These are phyloP conservation scores for Pythium volutum DNA, from an alignment of 352 stramenopile species.

Conservation along the genomic window DNA sequence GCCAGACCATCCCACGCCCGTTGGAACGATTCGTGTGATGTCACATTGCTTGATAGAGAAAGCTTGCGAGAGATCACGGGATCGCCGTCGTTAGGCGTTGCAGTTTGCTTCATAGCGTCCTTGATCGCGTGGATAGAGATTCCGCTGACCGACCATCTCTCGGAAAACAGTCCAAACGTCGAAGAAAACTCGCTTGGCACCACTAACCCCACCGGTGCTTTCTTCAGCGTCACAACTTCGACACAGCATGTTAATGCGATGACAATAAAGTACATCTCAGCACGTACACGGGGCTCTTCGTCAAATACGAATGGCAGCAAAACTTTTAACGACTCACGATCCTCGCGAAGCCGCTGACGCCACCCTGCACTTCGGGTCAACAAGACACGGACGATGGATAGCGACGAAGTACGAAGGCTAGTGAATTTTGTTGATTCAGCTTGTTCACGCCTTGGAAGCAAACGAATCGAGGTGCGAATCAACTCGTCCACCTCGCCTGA, in stretches of 20 bases:
- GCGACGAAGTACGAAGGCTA: slow-evolving; percentile 6
- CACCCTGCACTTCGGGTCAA: slow-evolving; percentile 37
- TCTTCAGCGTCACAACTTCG: slow-evolving; percentile 18
- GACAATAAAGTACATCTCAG: slow-evolving; percentile 60
- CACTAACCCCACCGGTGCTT: background rate
- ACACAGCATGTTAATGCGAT: slow-evolving; percentile 49
- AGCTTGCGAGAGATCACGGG: background rate
- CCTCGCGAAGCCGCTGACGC: slow-evolving; percentile 29
- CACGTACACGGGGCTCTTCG: slow-evolving; percentile 32
- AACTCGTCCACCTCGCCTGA: slow-evolving; percentile 32
- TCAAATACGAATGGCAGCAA: slow-evolving; percentile 44
- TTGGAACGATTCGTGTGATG: background rate
- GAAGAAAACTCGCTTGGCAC: slow-evolving; percentile 10
- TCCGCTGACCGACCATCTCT: slow-evolving; percentile 7
- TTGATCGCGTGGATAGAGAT: background rate
- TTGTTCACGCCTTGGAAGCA: background rate
- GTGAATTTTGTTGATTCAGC: background rate
- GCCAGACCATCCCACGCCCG: background rate
- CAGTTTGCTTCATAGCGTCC: background rate
- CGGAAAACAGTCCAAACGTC: slow-evolving; percentile 18
- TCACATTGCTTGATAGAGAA: background rate
- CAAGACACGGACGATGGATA: slow-evolving; percentile 33
- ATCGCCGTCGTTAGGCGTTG: background rate
- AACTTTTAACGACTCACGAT: background rate
- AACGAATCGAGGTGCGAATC: slow-evolving; percentile 16